phyloP scores from a whole-genome alignment of 306 rosid species.

The Senna siamea region DNA sequence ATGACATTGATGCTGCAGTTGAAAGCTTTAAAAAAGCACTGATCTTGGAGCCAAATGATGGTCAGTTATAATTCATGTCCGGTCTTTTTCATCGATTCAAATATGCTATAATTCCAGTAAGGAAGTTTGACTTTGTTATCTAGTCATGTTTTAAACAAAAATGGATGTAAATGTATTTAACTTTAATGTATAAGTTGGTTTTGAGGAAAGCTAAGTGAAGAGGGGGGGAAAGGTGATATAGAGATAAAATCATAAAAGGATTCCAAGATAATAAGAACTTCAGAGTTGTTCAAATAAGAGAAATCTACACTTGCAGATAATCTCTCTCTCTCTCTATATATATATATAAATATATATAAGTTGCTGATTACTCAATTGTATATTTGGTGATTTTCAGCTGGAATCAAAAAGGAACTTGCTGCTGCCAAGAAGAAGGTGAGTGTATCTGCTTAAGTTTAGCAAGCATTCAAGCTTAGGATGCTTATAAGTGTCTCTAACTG shows the following conservation, averaged over 20 bases:
- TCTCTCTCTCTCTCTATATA: no score
- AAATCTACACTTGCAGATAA: not conserved
- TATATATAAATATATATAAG: not conserved
- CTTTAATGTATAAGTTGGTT: not conserved
- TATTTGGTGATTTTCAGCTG: constrained; percentile 62
- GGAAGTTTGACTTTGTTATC: not conserved
- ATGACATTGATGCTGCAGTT: constrained; percentile 86
- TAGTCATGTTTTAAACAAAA: not conserved
- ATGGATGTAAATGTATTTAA: not conserved
- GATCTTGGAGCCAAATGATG: constrained; percentile 87
- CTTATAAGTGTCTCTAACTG: constrained; percentile 2
- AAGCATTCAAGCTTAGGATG: not conserved
- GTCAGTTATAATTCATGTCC: constrained; percentile 48
- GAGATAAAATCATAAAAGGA: not conserved
- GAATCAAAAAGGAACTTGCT: constrained; percentile 81
- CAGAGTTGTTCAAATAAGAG: not conserved
- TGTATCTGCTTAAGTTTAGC: constrained; percentile 20
- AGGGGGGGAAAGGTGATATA: not conserved
- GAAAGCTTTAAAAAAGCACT: constrained; percentile 81
- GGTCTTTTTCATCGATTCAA: constrained; percentile 1
- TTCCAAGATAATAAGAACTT: not conserved
- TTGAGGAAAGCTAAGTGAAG: constrained; percentile 11
- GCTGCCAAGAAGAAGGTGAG: constrained; percentile 77
- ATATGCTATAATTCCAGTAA: not conserved
- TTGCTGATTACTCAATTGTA: constrained; percentile 31